A percentile compares a stretch with the other conserved stretches of the same genome.
Evolutionary conservation across 371 early-diverging fungal genomes (phyloP).

Genomic region (Rhizopus sp.): DNA sequence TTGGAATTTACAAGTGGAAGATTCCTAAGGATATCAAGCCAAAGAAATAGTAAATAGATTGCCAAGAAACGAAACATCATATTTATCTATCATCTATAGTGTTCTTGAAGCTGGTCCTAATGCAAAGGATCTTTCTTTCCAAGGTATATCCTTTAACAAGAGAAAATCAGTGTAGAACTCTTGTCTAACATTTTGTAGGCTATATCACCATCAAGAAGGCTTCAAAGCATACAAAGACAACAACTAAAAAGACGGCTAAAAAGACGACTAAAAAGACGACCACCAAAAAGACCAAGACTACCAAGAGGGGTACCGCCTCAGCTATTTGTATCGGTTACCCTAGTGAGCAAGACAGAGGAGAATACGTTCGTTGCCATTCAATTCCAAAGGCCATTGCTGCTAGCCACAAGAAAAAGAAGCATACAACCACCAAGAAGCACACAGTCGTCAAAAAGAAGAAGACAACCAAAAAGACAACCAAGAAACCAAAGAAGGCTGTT

Average conservation of each 20-base stretch:
- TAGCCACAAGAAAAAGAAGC: slow-evolving; percentile 2
- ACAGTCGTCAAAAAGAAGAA: slow-evolving; percentile 8
- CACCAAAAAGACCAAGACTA: not conserved
- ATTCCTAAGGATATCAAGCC: slow-evolving; percentile 36
- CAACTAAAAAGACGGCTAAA: not conserved
- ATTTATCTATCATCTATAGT: slow-evolving; percentile 11
- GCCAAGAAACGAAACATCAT: not conserved
- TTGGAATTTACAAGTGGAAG: slow-evolving; percentile 44
- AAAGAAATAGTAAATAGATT: slow-evolving; percentile 29
- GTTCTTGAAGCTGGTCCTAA: slow-evolving; percentile 46
- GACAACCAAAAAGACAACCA: slow-evolving; percentile 15
- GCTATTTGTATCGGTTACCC: slow-evolving; percentile 24
- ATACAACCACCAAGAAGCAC: not conserved
- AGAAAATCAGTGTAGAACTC: not conserved
- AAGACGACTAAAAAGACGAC: not conserved
- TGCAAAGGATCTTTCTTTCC: slow-evolving; percentile 45
- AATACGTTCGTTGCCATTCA: slow-evolving; percentile 23
- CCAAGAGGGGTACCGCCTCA: slow-evolving; percentile 7
- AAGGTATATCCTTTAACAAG: slow-evolving; percentile 24
- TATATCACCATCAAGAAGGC: slow-evolving; percentile 9
- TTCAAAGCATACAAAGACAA: not conserved
- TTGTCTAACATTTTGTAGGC: not conserved
- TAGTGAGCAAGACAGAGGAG: not conserved
- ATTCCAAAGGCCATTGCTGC: slow-evolving; percentile 6
- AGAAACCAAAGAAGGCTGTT: not conserved